phyloP scores from a whole-genome alignment of 768 basidiomycete genomes.

The Lentinula sp. region DNA sequence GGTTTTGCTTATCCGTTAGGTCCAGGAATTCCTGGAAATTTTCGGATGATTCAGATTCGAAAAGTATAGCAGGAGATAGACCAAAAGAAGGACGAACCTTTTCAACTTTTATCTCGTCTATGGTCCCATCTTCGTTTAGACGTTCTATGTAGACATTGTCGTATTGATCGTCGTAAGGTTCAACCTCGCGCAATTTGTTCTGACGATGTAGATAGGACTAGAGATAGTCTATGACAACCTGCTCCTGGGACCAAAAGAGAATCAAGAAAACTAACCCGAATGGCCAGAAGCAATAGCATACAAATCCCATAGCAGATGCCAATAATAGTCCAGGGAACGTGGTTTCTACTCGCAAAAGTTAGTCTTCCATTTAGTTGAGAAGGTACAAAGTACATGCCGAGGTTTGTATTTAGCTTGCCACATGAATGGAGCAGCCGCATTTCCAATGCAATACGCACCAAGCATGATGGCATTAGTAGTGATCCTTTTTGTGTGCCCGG shows the following conservation, averaged over 20 bases:
- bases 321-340: conserved; percentile 74
- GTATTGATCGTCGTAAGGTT: conserved; percentile 44
- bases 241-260: background rate
- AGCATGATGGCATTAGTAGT: conserved; percentile 72
- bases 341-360: conserved; percentile 39
- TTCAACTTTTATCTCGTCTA: conserved; percentile 52
- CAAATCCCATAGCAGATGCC: conserved; percentile 54
- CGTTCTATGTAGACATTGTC: conserved; percentile 60
- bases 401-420: conserved; percentile 67
- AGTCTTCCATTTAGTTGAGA: background rate
- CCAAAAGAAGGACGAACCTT: conserved; percentile 41
- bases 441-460: conserved; percentile 59
- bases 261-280: background rate
- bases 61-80: background rate
- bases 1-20: conserved; percentile 66
- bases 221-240: no score
- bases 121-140: conserved; percentile 42
- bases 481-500: conserved; percentile 69
- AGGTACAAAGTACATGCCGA: conserved; percentile 30
- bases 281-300: conserved; percentile 27
- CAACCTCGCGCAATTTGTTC: conserved; percentile 58
- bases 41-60: background rate
- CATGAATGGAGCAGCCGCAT: conserved; percentile 66
- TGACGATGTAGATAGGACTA: conserved; percentile 38
- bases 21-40: conserved; percentile 57